Conservation (phyloP, 805 yeast species). For the Clavispora santaluciae region DNA sequence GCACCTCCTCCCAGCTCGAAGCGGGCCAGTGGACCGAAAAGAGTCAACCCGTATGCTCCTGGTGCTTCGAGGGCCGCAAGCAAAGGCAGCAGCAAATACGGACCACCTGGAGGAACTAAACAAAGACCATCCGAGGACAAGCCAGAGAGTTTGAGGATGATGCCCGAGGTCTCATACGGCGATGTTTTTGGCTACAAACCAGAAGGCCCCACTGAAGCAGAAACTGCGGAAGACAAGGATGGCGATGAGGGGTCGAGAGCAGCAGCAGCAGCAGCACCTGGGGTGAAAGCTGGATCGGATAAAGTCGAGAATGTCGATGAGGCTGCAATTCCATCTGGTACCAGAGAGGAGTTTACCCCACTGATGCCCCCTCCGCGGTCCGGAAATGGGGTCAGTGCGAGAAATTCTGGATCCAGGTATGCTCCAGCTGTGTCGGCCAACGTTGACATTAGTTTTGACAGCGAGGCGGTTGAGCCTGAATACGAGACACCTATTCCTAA, state of each 20-base stretch:
- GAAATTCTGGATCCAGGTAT: not conserved
- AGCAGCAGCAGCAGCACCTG: too few species aligned
- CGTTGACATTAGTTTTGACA: conserved; percentile 32
- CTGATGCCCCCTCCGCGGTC: not conserved
- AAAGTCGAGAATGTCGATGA: not conserved
- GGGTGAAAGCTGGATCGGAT: too few species aligned
- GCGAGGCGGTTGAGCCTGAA: conserved; percentile 9
- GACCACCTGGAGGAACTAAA: conserved; percentile 5
- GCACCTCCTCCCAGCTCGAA: conserved; percentile 11
- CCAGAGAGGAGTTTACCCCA: not conserved
- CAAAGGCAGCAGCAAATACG: conserved; percentile 11
- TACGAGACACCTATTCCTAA: conserved; percentile 5
- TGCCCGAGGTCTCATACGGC: conserved; percentile 1
- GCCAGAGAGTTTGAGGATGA: not conserved
- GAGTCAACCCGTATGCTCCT: conserved; percentile 37
- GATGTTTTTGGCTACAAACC: conserved; percentile 3
- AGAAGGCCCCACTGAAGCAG: not conserved
- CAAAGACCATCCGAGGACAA: not conserved
- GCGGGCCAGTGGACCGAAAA: not conserved
- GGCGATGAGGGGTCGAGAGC: too few species aligned
- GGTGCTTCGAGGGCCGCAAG: conserved; percentile 11
- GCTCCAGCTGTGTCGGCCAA: conserved; percentile 13
- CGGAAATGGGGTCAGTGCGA: not conserved
- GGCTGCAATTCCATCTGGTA: too few species aligned
- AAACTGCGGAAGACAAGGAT: not conserved